Evolutionary conservation across 1,284 basidiomycete species (phyloP).

Genomic region (Cutaneotrichosporon curvatum): DNA sequence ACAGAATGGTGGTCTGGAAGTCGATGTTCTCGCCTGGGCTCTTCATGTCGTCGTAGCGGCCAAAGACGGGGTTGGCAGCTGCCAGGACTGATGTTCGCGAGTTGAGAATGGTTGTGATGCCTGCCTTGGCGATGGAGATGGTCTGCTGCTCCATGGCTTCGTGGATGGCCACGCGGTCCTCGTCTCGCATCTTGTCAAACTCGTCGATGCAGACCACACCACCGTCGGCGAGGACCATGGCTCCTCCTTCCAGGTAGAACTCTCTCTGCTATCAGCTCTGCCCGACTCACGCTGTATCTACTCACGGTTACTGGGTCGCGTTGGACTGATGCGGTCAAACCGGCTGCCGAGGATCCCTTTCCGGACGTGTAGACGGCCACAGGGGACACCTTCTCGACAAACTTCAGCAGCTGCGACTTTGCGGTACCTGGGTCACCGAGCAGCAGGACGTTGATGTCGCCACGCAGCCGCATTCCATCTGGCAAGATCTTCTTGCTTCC

Average conservation of each 20-base stretch:
- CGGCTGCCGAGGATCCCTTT: slow-evolving; percentile 94
- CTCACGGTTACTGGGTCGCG: slow-evolving; percentile 81
- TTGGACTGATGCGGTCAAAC: slow-evolving; percentile 96
- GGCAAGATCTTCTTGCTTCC: slow-evolving; percentile 98
- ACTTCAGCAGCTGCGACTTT: slow-evolving; percentile 94
- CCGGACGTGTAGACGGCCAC: slow-evolving; percentile 98
- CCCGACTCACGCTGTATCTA: slow-evolving; percentile 4
- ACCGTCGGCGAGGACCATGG: slow-evolving; percentile 98
- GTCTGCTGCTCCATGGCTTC: slow-evolving; percentile 99
- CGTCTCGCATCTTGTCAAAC: slow-evolving; percentile 99
- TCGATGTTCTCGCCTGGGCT: slow-evolving; percentile 69
- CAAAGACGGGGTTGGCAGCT: slow-evolving; percentile 97
- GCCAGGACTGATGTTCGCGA: slow-evolving; percentile 93
- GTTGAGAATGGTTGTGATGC: slow-evolving; percentile 97
- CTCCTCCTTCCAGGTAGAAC: slow-evolving; percentile 97
- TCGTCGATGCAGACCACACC: slow-evolving; percentile 99
- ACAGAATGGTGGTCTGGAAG: slow-evolving; percentile 89
- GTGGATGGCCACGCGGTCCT: slow-evolving; percentile 97
- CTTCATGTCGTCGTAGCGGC: slow-evolving; percentile 94
- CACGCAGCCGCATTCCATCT: slow-evolving; percentile 93
- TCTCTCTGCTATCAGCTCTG: slow-evolving; percentile 60
- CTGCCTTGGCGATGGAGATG: slow-evolving; percentile 98
- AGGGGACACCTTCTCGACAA: slow-evolving; percentile 96
- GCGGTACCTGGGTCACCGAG: slow-evolving; percentile 98
- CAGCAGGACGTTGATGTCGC: slow-evolving; percentile 95